A percentile compares a stretch with the other conserved stretches of the same genome.
phyloP scores from a whole-genome alignment of 1,139 yeast genomes.

The Yamadazyma membranifaciens region DNA sequence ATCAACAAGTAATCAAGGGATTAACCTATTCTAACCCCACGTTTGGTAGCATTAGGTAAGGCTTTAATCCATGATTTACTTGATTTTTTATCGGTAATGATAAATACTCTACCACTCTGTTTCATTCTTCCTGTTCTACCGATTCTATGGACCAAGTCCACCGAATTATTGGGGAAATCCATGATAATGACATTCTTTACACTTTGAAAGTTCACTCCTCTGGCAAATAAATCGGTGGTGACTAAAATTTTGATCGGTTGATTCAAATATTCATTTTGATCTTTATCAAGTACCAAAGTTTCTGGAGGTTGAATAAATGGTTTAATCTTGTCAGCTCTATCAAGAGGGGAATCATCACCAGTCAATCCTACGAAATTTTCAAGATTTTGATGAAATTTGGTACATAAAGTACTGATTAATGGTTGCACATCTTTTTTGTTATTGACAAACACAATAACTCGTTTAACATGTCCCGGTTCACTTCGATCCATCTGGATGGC shows the following conservation, averaged over 20 bases:
- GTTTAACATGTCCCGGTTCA: conserved; percentile 71
- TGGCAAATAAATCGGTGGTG: conserved; percentile 86
- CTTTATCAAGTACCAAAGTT: conserved; percentile 29
- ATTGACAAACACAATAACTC: conserved; percentile 87
- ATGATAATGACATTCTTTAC: conserved; percentile 79
- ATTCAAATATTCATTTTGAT: conserved; percentile 14
- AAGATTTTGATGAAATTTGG: conserved; percentile 52
- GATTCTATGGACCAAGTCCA: conserved; percentile 85
- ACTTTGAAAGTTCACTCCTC: conserved; percentile 86
- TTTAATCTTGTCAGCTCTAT: conserved; percentile 53
- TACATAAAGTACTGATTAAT: conserved; percentile 52
- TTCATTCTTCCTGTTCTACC: conserved; percentile 96
- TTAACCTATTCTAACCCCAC: conserved; percentile 44
- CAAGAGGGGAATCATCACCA: conserved; percentile 60
- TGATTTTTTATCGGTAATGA: conserved; percentile 66
- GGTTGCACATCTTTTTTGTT: conserved; percentile 62
- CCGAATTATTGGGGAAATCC: conserved; percentile 82
- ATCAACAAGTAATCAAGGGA: neutral
- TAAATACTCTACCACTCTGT: conserved; percentile 81
- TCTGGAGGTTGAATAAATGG: conserved; percentile 65
- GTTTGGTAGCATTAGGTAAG: conserved; percentile 66
- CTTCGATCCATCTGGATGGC: conserved; percentile 84
- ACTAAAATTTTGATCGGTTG: conserved; percentile 60
- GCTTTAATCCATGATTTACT: conserved; percentile 81
- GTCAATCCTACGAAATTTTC: conserved; percentile 57